Evolutionary conservation across 2,329 filamentous ascomycete species (phyloP), one percentile per base, ranked within the genome.

Genomic region (Fusarium concolor): DNA sequence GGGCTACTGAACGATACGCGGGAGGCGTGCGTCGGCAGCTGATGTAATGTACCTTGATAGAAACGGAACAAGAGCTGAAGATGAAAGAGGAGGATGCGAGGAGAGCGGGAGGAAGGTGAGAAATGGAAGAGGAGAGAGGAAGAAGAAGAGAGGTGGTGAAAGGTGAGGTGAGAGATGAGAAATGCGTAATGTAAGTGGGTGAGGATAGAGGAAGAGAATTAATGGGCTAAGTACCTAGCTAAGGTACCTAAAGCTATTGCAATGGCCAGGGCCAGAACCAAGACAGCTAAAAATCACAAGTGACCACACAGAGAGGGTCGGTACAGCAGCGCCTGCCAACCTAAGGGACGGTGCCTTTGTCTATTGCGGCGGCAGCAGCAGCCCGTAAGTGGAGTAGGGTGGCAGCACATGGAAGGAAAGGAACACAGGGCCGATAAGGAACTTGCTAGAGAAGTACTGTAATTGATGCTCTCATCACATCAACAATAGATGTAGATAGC

Each of bases 101-200:
- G 71, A 59, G 68, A 69, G 73, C 64, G 68, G 71, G 69, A 65
- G 70, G 62, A 66, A 61, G 75, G 52, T 58, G 57, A 60, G 66
- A 60, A 72, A 53, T 60, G 44, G 10, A 55, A 54, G 56, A 61
- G 43, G 54, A 60, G 67, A 67, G 70, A 59, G 47, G 57, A 56
- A 62, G 64, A 65, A 63, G 65, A 63, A 64, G 65, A 63, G 65
- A 61, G 72, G 73, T 68, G 67, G 62, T 67, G 74, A 74, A 35
- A 74, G 74, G 74, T 65, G 68, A 74, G 31, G 43, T 38, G 51
- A 51, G 43, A 37, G 73, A 60, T 61, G 67, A 68, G 70, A 68
- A 71, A 73, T 62, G 67, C 66, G 71, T 74, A 74, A 50, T 68
- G 71, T 75, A 74, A 56, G 63, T 55, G 71, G 52, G 66, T 66